Evolutionary conservation across 345 rosid species (phyloP), one percentile per base, ranked within the genome.

Genomic region (Acer yangbiense): DNA sequence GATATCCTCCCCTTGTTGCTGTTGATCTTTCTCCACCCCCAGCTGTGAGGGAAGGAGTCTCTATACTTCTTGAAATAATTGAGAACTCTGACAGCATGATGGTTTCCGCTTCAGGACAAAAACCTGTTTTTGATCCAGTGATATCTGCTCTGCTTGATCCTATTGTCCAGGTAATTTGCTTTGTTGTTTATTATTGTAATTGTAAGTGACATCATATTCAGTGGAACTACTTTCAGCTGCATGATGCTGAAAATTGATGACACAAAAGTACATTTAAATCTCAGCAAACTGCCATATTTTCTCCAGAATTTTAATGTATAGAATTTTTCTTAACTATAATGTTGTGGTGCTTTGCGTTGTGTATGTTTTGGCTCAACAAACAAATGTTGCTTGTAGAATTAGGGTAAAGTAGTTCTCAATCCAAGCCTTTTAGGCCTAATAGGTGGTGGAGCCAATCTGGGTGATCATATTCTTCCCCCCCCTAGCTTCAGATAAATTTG

Each of bases 1-100:
- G 93, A 13, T 94, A 92, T 87, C 98, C 98, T 83, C 99, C 99
- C 32, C 99, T 94, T 69, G 94, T 96, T 66, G 89, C 98, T 39
- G 82, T 82, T 75, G 98, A 96, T 89, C 98, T 96, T 50, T 90
- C 98, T 77, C 98, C 99, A 2, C 98, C 99, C 65, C 86, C 94
- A 41, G 98, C 97, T 48, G 98, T 96, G 76, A 88, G 92, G 78
- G 99, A 94, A 81, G 99, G 97, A 83, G 91, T 96, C 76, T 87
- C 97, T 82, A 78, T 96, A 73, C 89, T 93, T 72, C 98, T 96
- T 69, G 98, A 96, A 81, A 90, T 94, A 77, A 96, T 91, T 76
- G 95, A 91, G 76, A 96, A 87, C 61, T 86, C 91, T 74, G 88
- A 88, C 80, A 85, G 97, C 89, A 91, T 83, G 87, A 94, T 96